Base-by-base conservation (phyloP, 352 stramenopile species). In the Pythium inflatum region DNA sequence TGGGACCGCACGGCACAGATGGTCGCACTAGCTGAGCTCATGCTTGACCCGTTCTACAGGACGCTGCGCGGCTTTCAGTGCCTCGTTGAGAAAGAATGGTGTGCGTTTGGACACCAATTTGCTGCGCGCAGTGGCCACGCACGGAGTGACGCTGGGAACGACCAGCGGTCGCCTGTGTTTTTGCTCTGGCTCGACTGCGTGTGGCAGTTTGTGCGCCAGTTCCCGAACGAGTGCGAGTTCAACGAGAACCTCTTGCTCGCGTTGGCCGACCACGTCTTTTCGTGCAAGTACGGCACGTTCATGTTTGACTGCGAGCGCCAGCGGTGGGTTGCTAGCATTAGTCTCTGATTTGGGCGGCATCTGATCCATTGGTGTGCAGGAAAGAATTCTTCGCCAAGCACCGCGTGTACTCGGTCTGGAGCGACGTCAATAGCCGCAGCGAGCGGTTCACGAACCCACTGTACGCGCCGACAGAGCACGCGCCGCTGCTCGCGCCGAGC, bases 1-100 rank as follows among this genome's bases (percentile, higher is more conserved):
- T 99, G 98, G 98, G 98, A 99, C 82, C 89, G 98, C n/a, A 99
- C 98, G 3, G 89, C 96, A 11, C 97, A 99, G 86, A 98, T 99
- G 65, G 87, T 93, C 1, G 87, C 89, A 24, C 78, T 99, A 13
- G 93, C 97, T 0, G 92, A 99, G 83, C 70, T 99, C 28, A 90
- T 99, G 70, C 74, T 99, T 16, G 98, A 99, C 76, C 95, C 97
- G 16, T 98, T 97, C 81, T 99, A 99, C 71, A 89, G 98, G 38
- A 99, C 98, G 9, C 70, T 98, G n/a, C 83, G 93, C 34, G 98
- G 98, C 3, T 99, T 99, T 64, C 88, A 94, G 56, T 71, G 81
- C 18, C 82, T 99, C 12, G 89, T 99, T 18, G 97, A 99, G 82
- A 99, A 99, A 73, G 98, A 99, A 59, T 99, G 98, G 93, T 97